A percentile compares a stretch with the other conserved stretches of the same genome.
Evolutionary conservation across 1,284 basidiomycete genomes (phyloP).

Genomic region (Apiotrichum veenhuisii): DNA sequence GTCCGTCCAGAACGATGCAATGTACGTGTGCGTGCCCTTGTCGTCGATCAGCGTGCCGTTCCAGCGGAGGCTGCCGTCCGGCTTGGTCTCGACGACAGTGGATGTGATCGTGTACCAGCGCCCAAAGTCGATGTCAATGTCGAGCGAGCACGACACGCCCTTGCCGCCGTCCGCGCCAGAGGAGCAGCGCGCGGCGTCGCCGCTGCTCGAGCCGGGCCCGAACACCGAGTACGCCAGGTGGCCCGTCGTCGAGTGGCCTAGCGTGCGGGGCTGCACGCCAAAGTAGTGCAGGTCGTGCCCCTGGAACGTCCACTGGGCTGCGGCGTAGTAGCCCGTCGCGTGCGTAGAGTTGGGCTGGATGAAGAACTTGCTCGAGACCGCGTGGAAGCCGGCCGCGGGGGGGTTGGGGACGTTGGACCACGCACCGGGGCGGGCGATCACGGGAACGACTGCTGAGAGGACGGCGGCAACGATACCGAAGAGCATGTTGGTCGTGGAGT

Average conservation of each 20-base stretch:
- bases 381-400: background rate
- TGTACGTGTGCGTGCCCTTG: slow-evolving; percentile 1
- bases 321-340: slow-evolving; percentile 8
- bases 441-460: background rate
- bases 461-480: background rate
- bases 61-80: slow-evolving; percentile 7
- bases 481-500: too few relatives aligned
- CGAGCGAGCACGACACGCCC: slow-evolving; percentile 3
- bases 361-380: slow-evolving; percentile 1
- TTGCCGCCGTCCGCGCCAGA: slow-evolving; percentile 3
- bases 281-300: slow-evolving; percentile 10
- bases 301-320: background rate
- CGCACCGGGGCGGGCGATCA: background rate
- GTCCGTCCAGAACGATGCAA: slow-evolving; percentile 11
- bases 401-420: background rate
- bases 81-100: background rate
- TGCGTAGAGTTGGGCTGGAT: slow-evolving; percentile 2
- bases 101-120: slow-evolving; percentile 9
- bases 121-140: slow-evolving; percentile 1
- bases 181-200: slow-evolving; percentile 1
- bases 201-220: background rate
- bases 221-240: slow-evolving; percentile 8
- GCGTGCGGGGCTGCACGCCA: slow-evolving; percentile 5
- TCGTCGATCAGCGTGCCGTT: slow-evolving; percentile 12
- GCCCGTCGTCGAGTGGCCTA: background rate